These are phyloP conservation scores for Daldinia grandis DNA, from an alignment of 495 filamentous ascomycete species.

Conservation along the genomic window DNA sequence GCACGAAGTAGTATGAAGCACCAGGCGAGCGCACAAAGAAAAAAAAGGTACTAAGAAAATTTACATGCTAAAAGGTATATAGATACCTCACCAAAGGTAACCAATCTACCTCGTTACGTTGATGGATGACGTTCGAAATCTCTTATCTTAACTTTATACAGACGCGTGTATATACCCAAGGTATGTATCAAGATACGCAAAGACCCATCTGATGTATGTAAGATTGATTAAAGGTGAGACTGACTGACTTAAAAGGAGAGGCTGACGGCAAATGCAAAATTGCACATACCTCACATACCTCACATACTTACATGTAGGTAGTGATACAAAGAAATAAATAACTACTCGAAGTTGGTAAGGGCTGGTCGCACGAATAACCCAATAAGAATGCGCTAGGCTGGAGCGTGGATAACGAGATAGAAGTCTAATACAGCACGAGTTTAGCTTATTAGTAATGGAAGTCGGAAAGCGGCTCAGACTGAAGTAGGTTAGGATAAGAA, in stretches of 20 bases:
- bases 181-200: constrained; percentile 9
- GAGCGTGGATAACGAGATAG: constrained; percentile 25
- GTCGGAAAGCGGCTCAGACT: constrained; percentile 32
- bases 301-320: neutral
- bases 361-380: constrained; percentile 18
- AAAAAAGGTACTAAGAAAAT: constrained; percentile 1
- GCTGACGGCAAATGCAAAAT: constrained; percentile 27
- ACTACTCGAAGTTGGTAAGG: neutral
- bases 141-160: constrained; percentile 34
- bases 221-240: constrained; percentile 17
- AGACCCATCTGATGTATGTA: constrained; percentile 10
- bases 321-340: neutral
- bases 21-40: neutral
- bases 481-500: constrained; percentile 15
- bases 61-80: too few species aligned
- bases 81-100: neutral
- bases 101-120: constrained; percentile 9
- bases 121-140: constrained; percentile 1
- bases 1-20: neutral
- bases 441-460: constrained; percentile 35
- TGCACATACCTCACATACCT: neutral
- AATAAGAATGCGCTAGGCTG: constrained; percentile 20
- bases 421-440: constrained; percentile 29
- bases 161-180: constrained; percentile 6
- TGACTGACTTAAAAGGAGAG: constrained; percentile 18